A percentile compares a stretch with the other conserved stretches of the same genome.
Conservation (phyloP, 2,329 filamentous ascomycete genomes). For the Cercospora citrullina region DNA sequence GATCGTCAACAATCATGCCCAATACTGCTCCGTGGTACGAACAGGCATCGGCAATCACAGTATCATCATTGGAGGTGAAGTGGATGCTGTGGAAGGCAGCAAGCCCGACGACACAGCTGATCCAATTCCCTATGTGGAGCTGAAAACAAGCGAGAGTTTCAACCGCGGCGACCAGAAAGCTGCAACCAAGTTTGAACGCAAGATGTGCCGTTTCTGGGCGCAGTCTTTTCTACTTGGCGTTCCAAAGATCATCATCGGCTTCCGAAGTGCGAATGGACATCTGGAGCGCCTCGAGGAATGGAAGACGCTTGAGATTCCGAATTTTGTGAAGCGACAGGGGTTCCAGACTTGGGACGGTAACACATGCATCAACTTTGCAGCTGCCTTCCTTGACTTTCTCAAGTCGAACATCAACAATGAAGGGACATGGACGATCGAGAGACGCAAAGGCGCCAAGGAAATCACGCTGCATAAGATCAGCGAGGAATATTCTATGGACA, state of each 20-base stretch:
- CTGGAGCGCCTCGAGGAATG: constrained; percentile 74
- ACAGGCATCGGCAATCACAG: constrained; percentile 77
- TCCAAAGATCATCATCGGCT: constrained; percentile 87
- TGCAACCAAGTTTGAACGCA: constrained; percentile 76
- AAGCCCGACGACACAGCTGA: constrained; percentile 65
- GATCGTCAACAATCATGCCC: constrained; percentile 81
- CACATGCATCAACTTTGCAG: constrained; percentile 87
- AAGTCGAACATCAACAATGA: constrained; percentile 55
- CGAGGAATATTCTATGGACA: constrained; percentile 22
- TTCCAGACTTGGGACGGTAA: constrained; percentile 84
- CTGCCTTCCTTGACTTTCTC: constrained; percentile 63
- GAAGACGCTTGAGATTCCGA: constrained; percentile 75
- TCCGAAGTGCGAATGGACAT: constrained; percentile 71
- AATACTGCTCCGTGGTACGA: constrained; percentile 92
- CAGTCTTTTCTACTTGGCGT: constrained; percentile 94
- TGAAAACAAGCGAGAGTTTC: constrained; percentile 70
- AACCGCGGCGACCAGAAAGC: constrained; percentile 60
- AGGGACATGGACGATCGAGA: constrained; percentile 78
- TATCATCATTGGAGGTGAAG: constrained; percentile 85
- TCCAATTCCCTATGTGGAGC: constrained; percentile 88
- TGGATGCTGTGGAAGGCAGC: constrained; percentile 87
- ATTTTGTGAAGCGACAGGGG: constrained; percentile 66
- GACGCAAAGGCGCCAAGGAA: constrained; percentile 58
- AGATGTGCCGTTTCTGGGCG: constrained; percentile 88
- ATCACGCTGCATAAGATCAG: constrained; percentile 72